Evolutionary conservation across 2,329 filamentous ascomycete species (phyloP).

Genomic region (Aspergillus hiratsukae): DNA sequence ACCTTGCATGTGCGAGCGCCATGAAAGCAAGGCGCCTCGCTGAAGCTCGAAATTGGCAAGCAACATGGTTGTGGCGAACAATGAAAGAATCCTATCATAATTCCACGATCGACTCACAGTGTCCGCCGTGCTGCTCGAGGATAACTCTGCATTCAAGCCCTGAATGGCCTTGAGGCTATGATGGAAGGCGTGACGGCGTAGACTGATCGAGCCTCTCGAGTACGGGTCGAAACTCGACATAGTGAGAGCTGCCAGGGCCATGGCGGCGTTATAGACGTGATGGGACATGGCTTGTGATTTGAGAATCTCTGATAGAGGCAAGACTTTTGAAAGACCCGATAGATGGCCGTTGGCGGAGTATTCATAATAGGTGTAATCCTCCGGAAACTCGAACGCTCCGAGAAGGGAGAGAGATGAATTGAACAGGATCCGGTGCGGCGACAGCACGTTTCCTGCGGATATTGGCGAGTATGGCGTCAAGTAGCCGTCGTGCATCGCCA

Average conservation of each 20-base stretch:
- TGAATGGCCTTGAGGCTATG: conserved; percentile 10
- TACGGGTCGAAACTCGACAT: conserved; percentile 4
- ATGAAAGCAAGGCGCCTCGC: conserved; percentile 7
- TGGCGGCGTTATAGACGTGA: conserved; percentile 10
- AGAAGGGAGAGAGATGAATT: conserved; percentile 4
- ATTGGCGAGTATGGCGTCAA: conserved; percentile 1
- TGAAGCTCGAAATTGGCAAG: conserved; percentile 14
- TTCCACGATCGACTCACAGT: background rate
- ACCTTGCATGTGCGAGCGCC: conserved; percentile 12
- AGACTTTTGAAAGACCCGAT: conserved; percentile 4
- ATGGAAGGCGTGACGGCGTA: conserved; percentile 12
- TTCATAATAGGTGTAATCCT: conserved; percentile 10
- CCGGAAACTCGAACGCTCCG: conserved; percentile 10
- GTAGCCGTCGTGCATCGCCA: background rate
- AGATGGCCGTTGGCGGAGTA: conserved; percentile 6
- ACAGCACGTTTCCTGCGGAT: background rate
- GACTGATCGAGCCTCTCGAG: background rate
- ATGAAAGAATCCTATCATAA: conserved; percentile 4
- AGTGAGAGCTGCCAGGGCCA: conserved; percentile 8
- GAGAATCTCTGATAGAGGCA: conserved; percentile 8
- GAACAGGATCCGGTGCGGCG: conserved; percentile 1
- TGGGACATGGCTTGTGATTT: conserved; percentile 8
- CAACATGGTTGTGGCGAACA: conserved; percentile 11
- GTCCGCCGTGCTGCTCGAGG: background rate
- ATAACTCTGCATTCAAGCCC: conserved; percentile 3